phyloP scores from a whole-genome alignment of 805 yeast genomes.

The Candida sithepensis region DNA sequence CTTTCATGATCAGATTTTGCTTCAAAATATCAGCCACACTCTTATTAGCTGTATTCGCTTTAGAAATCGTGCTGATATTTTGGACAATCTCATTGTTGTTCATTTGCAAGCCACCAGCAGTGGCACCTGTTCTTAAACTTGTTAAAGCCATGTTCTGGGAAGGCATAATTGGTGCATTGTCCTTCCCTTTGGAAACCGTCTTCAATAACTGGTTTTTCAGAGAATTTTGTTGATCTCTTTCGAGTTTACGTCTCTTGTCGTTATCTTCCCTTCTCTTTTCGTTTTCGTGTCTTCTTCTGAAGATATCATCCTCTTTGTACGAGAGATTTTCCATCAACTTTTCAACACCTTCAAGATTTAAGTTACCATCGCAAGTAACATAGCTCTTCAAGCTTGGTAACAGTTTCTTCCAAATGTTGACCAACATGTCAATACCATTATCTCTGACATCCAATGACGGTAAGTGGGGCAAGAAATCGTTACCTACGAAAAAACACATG shows the following conservation, averaged over 20 bases:
- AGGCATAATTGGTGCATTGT: constrained; percentile 69
- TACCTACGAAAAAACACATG: constrained; percentile 97
- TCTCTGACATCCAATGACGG: constrained; percentile 95
- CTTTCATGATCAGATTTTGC: constrained; percentile 29
- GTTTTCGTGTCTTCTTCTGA: constrained; percentile 61
- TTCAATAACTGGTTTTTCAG: constrained; percentile 42
- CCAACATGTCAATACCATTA: constrained; percentile 80
- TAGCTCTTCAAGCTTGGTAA: constrained; percentile 68
- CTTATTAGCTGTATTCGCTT: constrained; percentile 69
- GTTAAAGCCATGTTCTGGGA: constrained; percentile 71
- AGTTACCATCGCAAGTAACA: constrained; percentile 85
- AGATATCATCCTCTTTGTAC: constrained; percentile 71
- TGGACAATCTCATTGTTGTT: constrained; percentile 69
- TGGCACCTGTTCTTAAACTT: constrained; percentile 63
- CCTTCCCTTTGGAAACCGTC: constrained; percentile 68
- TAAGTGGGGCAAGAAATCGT: constrained; percentile 94
- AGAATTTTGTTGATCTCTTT: constrained; percentile 42
- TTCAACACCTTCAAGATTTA: constrained; percentile 76
- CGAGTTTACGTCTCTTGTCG: constrained; percentile 52
- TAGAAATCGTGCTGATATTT: constrained; percentile 55
- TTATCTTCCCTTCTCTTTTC: constrained; percentile 69
- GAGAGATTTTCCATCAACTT: constrained; percentile 62
- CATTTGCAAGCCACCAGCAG: constrained; percentile 60
- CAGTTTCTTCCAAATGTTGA: constrained; percentile 76
- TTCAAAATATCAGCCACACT: constrained; percentile 63